Percentiles rank a stretch among this genome's conserved stretches.
phyloP scores from a whole-genome alignment of 2,329 filamentous ascomycete genomes.

The Pseudogymnoascus sp. region DNA sequence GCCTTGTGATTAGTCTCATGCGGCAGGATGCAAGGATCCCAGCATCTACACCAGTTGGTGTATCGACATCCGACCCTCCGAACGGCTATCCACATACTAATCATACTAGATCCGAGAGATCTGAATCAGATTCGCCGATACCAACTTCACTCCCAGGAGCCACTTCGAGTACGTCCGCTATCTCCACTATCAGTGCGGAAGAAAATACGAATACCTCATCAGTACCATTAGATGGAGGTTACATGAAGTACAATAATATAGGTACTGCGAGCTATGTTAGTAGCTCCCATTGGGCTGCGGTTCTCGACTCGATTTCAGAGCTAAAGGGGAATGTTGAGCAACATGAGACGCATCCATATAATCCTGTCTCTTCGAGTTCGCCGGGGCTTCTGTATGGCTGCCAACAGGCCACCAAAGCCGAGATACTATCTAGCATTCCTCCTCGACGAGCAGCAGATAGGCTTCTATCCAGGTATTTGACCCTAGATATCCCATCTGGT shows the following conservation, averaged over 20 bases:
- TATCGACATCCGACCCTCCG: constrained; percentile 17
- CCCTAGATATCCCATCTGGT: constrained; percentile 20
- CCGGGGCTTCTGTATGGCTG: constrained; percentile 23
- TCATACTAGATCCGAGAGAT: constrained; percentile 14
- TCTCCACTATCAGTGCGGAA: constrained; percentile 5
- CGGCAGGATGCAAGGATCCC: neutral
- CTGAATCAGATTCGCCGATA: constrained; percentile 16
- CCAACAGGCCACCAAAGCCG: constrained; percentile 22
- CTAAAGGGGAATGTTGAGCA: constrained; percentile 15
- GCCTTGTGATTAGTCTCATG: constrained; percentile 21
- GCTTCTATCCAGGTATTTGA: constrained; percentile 22
- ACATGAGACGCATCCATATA: constrained; percentile 15
- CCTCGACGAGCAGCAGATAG: constrained; percentile 23
- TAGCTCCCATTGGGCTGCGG: constrained; percentile 26
- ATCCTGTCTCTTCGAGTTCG: constrained; percentile 17
- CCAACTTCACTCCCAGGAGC: too few species aligned
- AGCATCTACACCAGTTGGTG: constrained; percentile 11
- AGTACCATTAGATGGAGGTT: constrained; percentile 20
- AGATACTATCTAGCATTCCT: constrained; percentile 25
- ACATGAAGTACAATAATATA: constrained; percentile 20
- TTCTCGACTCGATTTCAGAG: constrained; percentile 24
- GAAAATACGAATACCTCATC: neutral
- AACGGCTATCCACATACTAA: neutral
- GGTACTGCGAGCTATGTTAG: constrained; percentile 25
- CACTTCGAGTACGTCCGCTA: constrained; percentile 17